Evolutionary conservation across 371 early-diverging fungal genomes (phyloP), one percentile per base, ranked within the genome.

Genomic region (Mucor velutinosus): DNA sequence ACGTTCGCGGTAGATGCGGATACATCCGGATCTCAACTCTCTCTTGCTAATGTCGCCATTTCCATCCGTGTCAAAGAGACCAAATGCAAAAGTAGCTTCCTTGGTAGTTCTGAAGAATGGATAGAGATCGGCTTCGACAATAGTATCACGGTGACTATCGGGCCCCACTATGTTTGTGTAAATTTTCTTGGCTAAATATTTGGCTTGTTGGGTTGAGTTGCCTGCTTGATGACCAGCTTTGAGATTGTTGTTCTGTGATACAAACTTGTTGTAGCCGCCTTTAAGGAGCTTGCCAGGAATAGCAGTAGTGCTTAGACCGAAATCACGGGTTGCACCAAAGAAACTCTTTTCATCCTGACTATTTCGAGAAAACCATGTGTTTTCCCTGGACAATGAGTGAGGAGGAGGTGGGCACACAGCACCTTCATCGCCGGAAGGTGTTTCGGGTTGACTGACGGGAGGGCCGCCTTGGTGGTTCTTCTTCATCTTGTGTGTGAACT

Each of bases 51-150:
- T 77, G 43, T 91, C 87, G 30, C 92, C 92, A 73, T 89, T 89
- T 12, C 78, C 78, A 72, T 92, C 90, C 65, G 75, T 72, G 72
- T 93, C 93, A 73, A 93, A 92, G 43, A 92, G 55, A 32, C 70
- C 69, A 76, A 93, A 93, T 15, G 93, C 93, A 67, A 80, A 78
- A 10, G 75, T 67, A 7, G 92, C 90, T 51, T 86, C 87, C n/a
- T 78, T 76, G 35, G 74, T 72, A 29, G 81, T 84, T 6, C 75
- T 66, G 59, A 92, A 93, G 62, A 81, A 89, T 7, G 88, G 85
- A 61, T 76, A 70, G 56, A 88, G 72, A 66, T 86, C 87, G 1
- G 73, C 72, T 30, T 82, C 79, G 1, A 81, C 66, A 43, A 87
- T 62, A n/a, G 71, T 75, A 41, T 82, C 80, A 8, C 86, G 79